Conservation (phyloP, 495 filamentous ascomycete genomes). For the Penicillium simplicissimum region DNA sequence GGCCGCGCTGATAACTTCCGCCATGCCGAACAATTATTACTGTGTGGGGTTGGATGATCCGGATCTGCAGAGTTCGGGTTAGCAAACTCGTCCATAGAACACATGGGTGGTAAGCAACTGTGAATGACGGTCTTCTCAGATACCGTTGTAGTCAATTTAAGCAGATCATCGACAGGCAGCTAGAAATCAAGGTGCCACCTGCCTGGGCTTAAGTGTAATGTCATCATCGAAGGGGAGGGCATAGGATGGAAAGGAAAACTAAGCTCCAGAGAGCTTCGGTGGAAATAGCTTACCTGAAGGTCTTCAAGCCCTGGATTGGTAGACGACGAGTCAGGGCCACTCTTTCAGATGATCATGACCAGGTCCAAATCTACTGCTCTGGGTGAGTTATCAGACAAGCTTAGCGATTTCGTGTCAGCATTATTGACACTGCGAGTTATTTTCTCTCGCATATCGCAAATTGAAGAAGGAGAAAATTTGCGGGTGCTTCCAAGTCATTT, state of each 20-base stretch:
- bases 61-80: constrained; percentile 20
- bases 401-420: constrained; percentile 12
- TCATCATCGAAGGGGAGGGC: constrained; percentile 44
- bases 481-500: constrained; percentile 21
- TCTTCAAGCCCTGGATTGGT: constrained; percentile 4
- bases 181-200: constrained; percentile 69
- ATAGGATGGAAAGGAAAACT: neutral
- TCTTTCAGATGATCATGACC: constrained; percentile 6
- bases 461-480: constrained; percentile 27
- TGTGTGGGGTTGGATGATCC: constrained; percentile 12
- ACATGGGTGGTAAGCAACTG: constrained; percentile 12
- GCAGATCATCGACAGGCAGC: constrained; percentile 70
- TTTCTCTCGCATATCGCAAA: constrained; percentile 13
- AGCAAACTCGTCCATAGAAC: constrained; percentile 23
- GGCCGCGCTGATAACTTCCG: constrained; percentile 5
- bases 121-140: constrained; percentile 66
- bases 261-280: constrained; percentile 13
- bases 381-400: neutral
- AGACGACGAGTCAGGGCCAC: neutral
- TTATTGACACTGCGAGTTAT: constrained; percentile 17
- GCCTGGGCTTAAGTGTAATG: constrained; percentile 48
- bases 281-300: constrained; percentile 22
- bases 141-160: constrained; percentile 97
- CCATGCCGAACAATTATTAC: constrained; percentile 23
- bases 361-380: constrained; percentile 1